Evolutionary conservation across 108 stramenopile species (phyloP), one percentile per base, ranked within the genome.

Genomic region (Cyclotella baltica): DNA sequence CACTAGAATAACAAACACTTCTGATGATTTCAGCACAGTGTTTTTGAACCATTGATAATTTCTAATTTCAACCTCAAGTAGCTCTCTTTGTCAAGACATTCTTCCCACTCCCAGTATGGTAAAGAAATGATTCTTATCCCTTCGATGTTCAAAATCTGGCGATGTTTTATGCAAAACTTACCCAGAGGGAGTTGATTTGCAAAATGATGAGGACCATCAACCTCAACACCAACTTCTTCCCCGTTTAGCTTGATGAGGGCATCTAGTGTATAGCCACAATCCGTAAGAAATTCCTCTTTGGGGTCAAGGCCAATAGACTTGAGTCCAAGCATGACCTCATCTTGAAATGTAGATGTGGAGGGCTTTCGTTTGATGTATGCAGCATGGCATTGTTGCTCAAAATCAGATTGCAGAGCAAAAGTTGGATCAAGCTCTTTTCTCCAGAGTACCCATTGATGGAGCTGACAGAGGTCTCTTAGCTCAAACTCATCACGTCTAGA

Each of bases 171-270:
- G 52, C 50, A 1, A 23, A 40, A 36, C 0, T 19, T 69, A 18
- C 67, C 67, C 2, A 31, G 38, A 40, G 65, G 40, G 9, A 40
- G 25, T 66, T 38, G 22, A 4, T 38, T 15, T 11, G 40, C 38
- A 55, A 69, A 77, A 62, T 77, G 76, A 58, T 28, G 36, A 16
- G 76, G 76, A 3, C 76, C 67, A 70, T 77, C 76, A n/a, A 77
- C 76, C 33, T 77, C 76, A 23, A 70, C 36, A 16, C 67, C 76
- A n/a, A 77, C 23, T 27, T 70, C 70, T 8, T n/a, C 28, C 4
- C 68, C 76, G n/a, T 58, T 4, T 15, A 69, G 9, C 31, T 69
- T 50, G 22, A 69, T 50, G 10, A 69, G 22, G 6, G 67, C 67
- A 52, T 69, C 67, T 18, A 69, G 27, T 8, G 8, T 36, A n/a